Evolutionary conservation across 1,284 basidiomycete species (phyloP), one percentile per base, ranked within the genome.

Genomic region (Caloboletus inedulis): DNA sequence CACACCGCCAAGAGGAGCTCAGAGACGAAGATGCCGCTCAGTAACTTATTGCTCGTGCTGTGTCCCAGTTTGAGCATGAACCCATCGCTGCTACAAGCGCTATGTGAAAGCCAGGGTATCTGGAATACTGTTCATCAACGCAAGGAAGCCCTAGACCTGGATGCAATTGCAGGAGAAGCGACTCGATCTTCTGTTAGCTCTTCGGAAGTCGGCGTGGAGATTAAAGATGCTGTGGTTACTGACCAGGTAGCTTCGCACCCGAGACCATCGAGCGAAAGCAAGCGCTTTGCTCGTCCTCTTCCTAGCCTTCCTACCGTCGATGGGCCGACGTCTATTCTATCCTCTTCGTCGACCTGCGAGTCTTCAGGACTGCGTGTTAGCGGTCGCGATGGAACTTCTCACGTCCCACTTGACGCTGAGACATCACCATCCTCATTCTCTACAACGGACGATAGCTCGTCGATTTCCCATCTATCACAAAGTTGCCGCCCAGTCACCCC

Each of bases 1-100:
- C 80, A 77, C 36, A 90, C 88, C 2, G 81, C 85, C 0, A 74
- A 73, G 49, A 76, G 77, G 51, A 77, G 76, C 58, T 78, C 77
- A 58, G 80, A 82, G 63, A 93, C 89, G 33, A 90, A 89, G 74
- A 93, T 93, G 90, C 88, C 89, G 1, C 65, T 93, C 59, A 86
- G 84, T 64, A 93, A 93, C 63, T 68, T 93, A 58, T 71, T 92
- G 25, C 72, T 91, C 42, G 82, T 92, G 48, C 85, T 93, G 65
- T 90, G 85, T 59, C 90, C 90, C 27, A 91, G 85, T 62, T 70
- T 92, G 62, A 84, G 80, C 62, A 86, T 93, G 80, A 88, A 77
- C 51, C 87, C 89, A n/a, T 76, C 83, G 1, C 69, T 93, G 39
- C 69, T 93, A 58, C 79, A 84, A 51, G 79, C 84, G 19, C 70